Percentiles rank a stretch among this genome's conserved stretches.
phyloP scores from a whole-genome alignment of 179 eudicot species.

The Carnegiea gigantea region DNA sequence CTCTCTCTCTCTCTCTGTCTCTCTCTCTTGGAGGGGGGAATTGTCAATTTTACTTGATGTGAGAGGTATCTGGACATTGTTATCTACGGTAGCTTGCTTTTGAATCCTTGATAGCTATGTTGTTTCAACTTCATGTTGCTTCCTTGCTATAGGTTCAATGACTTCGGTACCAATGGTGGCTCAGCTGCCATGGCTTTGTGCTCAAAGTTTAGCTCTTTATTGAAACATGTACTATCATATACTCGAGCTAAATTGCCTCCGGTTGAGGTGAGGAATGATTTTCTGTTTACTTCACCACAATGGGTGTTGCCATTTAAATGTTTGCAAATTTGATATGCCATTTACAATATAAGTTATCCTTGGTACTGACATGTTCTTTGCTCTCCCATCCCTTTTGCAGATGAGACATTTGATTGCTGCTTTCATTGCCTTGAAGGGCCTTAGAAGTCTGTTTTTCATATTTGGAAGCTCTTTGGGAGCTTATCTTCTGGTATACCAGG shows the following conservation, averaged over 20 bases:
- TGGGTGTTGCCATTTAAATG: neutral
- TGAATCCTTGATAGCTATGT: neutral
- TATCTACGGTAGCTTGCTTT: neutral
- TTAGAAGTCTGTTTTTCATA: slow-evolving; percentile 73
- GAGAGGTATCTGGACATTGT: too few species aligned
- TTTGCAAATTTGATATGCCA: neutral
- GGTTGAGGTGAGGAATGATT: slow-evolving; percentile 48
- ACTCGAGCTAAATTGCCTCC: slow-evolving; percentile 63
- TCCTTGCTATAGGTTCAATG: slow-evolving; percentile 47
- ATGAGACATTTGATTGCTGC: slow-evolving; percentile 59
- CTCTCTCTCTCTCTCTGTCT: too few species aligned
- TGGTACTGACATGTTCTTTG: too few species aligned
- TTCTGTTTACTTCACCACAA: neutral
- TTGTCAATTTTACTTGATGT: too few species aligned
- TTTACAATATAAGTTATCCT: neutral
- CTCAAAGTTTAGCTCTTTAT: slow-evolving; percentile 57
- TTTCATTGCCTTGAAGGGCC: slow-evolving; percentile 57
- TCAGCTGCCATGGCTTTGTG: slow-evolving; percentile 59
- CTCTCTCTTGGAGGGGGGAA: too few species aligned
- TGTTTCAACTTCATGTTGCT: too few species aligned
- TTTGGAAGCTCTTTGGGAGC: slow-evolving; percentile 83
- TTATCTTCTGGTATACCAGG: slow-evolving; percentile 53
- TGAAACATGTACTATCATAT: slow-evolving; percentile 47
- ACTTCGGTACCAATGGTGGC: slow-evolving; percentile 78
- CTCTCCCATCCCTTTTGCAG: slow-evolving; percentile 28